These are phyloP conservation scores for Arthrobotrys conoides DNA, from an alignment of 2,329 filamentous ascomycete genomes.

Conservation along the genomic window DNA sequence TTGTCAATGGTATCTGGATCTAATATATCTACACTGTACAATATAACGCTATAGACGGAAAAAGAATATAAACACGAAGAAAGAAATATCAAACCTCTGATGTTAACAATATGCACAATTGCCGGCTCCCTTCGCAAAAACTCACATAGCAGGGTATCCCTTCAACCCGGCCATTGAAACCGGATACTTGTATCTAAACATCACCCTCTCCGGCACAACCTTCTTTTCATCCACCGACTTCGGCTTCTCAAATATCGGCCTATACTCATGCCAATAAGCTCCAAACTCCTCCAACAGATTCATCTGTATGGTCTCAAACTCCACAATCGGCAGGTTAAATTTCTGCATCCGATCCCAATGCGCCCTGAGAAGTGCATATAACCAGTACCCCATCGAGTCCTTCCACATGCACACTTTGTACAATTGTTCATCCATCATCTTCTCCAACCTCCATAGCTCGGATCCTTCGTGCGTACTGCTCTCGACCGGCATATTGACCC, in stretches of 20 bases:
- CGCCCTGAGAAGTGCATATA: conserved; percentile 45
- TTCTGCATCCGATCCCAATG: conserved; percentile 40
- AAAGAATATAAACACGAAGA: background rate
- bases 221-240: conserved; percentile 40
- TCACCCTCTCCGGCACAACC: conserved; percentile 45
- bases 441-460: conserved; percentile 36
- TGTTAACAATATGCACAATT: conserved; percentile 2
- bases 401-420: conserved; percentile 56
- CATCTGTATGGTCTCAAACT: conserved; percentile 52
- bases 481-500: conserved; percentile 28
- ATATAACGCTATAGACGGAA: conserved; percentile 27
- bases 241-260: conserved; percentile 44
- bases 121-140: background rate
- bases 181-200: conserved; percentile 46
- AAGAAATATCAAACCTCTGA: background rate
- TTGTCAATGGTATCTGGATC: conserved; percentile 32
- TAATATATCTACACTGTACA: conserved; percentile 20
- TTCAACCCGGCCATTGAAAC: conserved; percentile 45
- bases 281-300: conserved; percentile 58
- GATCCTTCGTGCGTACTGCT: conserved; percentile 1
- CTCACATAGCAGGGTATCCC: conserved; percentile 48
- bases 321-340: conserved; percentile 21
- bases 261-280: conserved; percentile 38
- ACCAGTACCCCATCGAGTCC: conserved; percentile 58
- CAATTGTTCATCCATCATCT: conserved; percentile 44